Conservation (phyloP, 163 green algal species). For the Trebouxia gelatinosa region DNA sequence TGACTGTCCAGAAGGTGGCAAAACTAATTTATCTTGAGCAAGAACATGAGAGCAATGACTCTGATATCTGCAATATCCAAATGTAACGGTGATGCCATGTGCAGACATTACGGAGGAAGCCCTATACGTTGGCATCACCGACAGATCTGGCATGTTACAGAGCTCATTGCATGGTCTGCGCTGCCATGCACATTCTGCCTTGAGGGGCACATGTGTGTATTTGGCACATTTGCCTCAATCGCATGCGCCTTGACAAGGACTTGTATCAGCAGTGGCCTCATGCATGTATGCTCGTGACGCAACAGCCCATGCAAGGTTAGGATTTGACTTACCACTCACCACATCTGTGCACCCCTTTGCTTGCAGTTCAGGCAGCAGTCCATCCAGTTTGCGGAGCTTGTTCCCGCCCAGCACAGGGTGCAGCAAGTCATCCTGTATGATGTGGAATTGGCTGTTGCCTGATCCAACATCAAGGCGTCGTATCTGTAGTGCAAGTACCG, state of each 20-base stretch:
- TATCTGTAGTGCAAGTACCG: too few species aligned
- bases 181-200: neutral
- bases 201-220: neutral
- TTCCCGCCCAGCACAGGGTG: constrained; percentile 63
- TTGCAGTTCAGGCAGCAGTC: constrained; percentile 52
- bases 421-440: constrained; percentile 52
- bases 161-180: too few species aligned
- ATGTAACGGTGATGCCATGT: too few species aligned
- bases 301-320: neutral
- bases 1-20: too few species aligned
- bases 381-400: constrained; percentile 78
- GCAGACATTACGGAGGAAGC: too few species aligned
- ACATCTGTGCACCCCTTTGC: constrained; percentile 47
- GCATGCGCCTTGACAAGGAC: neutral
- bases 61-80: too few species aligned
- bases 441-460: neutral
- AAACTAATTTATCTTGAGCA: too few species aligned
- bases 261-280: neutral
- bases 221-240: too few species aligned
- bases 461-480: neutral
- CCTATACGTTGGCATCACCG: too few species aligned
- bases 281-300: neutral
- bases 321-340: constrained; percentile 33
- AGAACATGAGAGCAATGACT: too few species aligned
- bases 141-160: too few species aligned